phyloP scores from a whole-genome alignment of 2,329 filamentous ascomycete genomes.

The Cytospora paraplurivora region DNA sequence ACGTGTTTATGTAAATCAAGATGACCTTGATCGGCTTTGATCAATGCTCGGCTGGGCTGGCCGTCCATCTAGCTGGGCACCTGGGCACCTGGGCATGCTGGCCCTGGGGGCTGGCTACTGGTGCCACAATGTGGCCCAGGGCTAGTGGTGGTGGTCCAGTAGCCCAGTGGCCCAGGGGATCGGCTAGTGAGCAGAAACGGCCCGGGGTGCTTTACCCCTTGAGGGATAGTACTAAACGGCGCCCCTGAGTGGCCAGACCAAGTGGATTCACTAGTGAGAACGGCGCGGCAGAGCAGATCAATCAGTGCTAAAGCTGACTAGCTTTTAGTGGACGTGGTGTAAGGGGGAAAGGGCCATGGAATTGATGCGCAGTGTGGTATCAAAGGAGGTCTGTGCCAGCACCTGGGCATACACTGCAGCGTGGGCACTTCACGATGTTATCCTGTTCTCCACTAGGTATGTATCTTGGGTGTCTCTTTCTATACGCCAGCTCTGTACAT shows the following conservation, averaged over 20 bases:
- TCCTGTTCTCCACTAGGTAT: too few species aligned
- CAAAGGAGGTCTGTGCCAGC: too few species aligned
- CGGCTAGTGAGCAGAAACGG: background rate
- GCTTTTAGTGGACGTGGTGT: background rate
- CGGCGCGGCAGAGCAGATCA: slow-evolving; percentile 17
- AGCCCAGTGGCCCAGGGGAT: background rate
- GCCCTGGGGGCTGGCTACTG: background rate
- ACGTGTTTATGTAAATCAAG: background rate
- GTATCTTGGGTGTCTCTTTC: too few species aligned
- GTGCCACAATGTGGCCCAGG: background rate
- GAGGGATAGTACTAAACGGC: background rate
- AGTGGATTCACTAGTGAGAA: slow-evolving; percentile 16
- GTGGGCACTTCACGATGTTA: too few species aligned
- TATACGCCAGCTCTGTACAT: too few species aligned
- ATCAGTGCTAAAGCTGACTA: background rate
- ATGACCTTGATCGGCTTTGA: background rate
- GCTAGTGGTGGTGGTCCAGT: background rate
- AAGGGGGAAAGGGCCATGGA: background rate
- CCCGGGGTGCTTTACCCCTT: slow-evolving; percentile 1
- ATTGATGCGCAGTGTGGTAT: too few species aligned
- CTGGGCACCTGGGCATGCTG: too few species aligned
- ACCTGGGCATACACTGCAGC: too few species aligned
- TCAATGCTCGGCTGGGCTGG: too few species aligned
- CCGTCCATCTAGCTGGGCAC: too few species aligned
- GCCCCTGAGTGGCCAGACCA: background rate